Evolutionary conservation across 2,329 filamentous ascomycete species (phyloP).

Genomic region (Kalaharituber pfeilii): DNA sequence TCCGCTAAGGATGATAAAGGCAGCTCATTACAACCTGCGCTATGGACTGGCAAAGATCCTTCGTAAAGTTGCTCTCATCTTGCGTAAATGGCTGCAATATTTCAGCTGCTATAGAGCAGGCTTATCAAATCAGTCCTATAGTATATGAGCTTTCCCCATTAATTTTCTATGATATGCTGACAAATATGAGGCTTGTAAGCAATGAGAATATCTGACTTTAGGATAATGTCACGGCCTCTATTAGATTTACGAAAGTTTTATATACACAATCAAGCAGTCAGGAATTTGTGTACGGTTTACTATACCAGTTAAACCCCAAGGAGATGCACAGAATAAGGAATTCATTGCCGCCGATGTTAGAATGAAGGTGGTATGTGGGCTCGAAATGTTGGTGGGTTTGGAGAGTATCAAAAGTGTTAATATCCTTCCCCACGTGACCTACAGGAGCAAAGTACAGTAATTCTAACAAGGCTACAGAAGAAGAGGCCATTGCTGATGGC

Average conservation of each 20-base stretch:
- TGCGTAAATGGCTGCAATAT: slow-evolving; percentile 62
- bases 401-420: neutral
- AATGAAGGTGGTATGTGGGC: slow-evolving; percentile 79
- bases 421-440: no score
- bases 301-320: slow-evolving; percentile 23
- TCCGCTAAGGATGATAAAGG: no score
- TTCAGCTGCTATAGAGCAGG: slow-evolving; percentile 70
- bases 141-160: no score
- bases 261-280: slow-evolving; percentile 85
- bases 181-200: no score
- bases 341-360: slow-evolving; percentile 40
- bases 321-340: neutral
- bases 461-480: no score
- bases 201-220: slow-evolving; percentile 58
- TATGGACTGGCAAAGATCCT: slow-evolving; percentile 57
- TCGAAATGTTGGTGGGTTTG: slow-evolving; percentile 70
- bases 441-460: no score
- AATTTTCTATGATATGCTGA: no score
- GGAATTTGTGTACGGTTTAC: slow-evolving; percentile 44
- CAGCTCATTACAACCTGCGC: slow-evolving; percentile 51
- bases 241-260: slow-evolving; percentile 70
- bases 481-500: no score
- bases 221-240: slow-evolving; percentile 63
- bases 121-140: slow-evolving; percentile 76
- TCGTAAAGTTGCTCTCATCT: slow-evolving; percentile 59